Evolutionary conservation across 306 rosid genomes (phyloP), one percentile per base, ranked within the genome.

Genomic region (Dicorynia guianensis): DNA sequence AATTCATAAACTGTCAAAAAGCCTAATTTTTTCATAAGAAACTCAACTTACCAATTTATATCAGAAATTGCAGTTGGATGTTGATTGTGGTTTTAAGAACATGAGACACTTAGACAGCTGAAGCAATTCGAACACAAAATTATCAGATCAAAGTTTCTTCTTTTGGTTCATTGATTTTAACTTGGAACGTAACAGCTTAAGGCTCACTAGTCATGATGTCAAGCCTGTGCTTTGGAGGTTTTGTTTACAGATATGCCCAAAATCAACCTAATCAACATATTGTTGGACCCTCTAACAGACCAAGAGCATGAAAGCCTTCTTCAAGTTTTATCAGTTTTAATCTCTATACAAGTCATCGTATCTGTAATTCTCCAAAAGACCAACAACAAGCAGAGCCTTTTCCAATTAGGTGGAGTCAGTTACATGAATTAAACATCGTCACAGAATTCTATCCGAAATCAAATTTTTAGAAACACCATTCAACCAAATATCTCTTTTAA

Each of bases 141-240:
- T n/a, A 6, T 61, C 67, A 61, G 14, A 61, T 42, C 67, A 61
- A 61, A 15, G 7, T 61, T 38, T 38, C 6, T 36, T 8, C 48
- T 8, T 38, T 36, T 61, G n/a, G 8, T 38, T 61, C 30, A 4
- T 38, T 61, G 67, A 36, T n/a, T 40, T 40, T 5, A 33, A 34
- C 64, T 10, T 52, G 74, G 61, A n/a, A 34, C 9, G 59, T 6
- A 68, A 68, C 17, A 52, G 30, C 30, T 64, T 43, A 68, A 49
- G 62, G 18, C 36, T 12, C 0, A 8, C 13, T 49, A 35, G 38
- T 25, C 30, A 25, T 25, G 30, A 25, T 35, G 35, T 42, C 42
- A 62, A 30, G 8, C 14, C 42, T n/a, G 4, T 14, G 59, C 36
- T 2, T 18, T 69, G 61, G 19, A 17, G 52, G 62, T 10, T 25